phyloP scores from a whole-genome alignment of 352 stramenopile genomes.

The Phytopythium chamaehyphon region DNA sequence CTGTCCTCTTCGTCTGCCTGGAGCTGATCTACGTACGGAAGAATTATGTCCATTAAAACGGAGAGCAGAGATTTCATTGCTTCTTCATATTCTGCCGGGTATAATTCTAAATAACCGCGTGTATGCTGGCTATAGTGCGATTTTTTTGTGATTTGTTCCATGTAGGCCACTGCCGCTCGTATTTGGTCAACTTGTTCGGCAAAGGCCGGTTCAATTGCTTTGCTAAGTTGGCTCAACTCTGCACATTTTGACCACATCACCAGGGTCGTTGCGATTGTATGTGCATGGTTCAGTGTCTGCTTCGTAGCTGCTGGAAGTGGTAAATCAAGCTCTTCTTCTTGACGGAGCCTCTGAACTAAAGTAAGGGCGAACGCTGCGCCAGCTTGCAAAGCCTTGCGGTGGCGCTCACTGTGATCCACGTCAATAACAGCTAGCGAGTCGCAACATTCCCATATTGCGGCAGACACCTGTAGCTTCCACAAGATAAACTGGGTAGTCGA shows the following conservation, averaged over 20 bases:
- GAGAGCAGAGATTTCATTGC: constrained; percentile 23
- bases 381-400: constrained; percentile 31
- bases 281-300: constrained; percentile 29
- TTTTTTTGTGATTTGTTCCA: constrained; percentile 16
- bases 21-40: constrained; percentile 17
- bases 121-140: neutral
- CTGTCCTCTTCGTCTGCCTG: constrained; percentile 2
- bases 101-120: neutral
- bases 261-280: constrained; percentile 35
- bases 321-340: constrained; percentile 75
- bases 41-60: constrained; percentile 30
- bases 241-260: constrained; percentile 18
- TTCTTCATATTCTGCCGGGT: neutral
- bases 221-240: constrained; percentile 15
- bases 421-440: constrained; percentile 37
- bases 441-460: constrained; percentile 53
- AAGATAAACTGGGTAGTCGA: constrained; percentile 60
- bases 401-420: constrained; percentile 5
- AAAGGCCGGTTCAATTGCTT: constrained; percentile 28
- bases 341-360: constrained; percentile 41
- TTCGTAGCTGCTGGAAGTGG: constrained; percentile 43
- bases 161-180: constrained; percentile 30
- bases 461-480: constrained; percentile 61
- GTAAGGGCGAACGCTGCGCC: constrained; percentile 42
- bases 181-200: constrained; percentile 21